Evolutionary conservation across 2,329 filamentous ascomycete genomes (phyloP).

Genomic region (Colletotrichum sp.): DNA sequence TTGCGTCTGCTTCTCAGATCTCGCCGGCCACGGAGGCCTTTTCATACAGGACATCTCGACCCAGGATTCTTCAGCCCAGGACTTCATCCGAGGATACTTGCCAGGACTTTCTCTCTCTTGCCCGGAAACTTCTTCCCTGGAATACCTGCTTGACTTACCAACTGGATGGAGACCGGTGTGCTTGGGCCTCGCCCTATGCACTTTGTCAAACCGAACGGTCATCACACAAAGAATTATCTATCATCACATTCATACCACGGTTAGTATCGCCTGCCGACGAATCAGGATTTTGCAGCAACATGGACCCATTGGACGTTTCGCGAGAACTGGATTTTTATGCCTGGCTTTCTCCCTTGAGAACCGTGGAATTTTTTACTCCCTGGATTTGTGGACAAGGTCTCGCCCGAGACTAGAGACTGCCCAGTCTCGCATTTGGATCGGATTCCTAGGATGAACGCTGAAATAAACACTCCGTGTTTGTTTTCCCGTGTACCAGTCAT

Average conservation of each 20-base stretch:
- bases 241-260: constrained; percentile 18
- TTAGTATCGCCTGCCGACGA: constrained; percentile 42
- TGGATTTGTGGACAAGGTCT: not conserved
- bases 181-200: not conserved
- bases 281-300: not conserved
- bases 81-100: not conserved
- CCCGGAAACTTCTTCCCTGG: not conserved
- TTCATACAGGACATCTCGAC: constrained; percentile 7
- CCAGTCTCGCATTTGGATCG: constrained; percentile 9
- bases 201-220: constrained; percentile 35
- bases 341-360: not conserved
- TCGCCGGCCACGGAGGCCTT: constrained; percentile 10
- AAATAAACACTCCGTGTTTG: not conserved
- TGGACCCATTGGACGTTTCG: constrained; percentile 26
- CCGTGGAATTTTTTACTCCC: not conserved
- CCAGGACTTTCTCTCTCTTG: constrained; percentile 4
- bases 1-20: constrained; percentile 16
- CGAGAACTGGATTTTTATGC: not conserved
- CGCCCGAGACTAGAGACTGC: constrained; percentile 4
- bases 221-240: constrained; percentile 31
- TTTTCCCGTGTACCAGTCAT: not conserved
- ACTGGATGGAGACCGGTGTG: constrained; percentile 11
- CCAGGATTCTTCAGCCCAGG: constrained; percentile 6
- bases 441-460: not conserved
- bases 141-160: not conserved